Evolutionary conservation across 352 stramenopile species (phyloP), one percentile per base, ranked within the genome.

Genomic region (Phytophthora quininea): DNA sequence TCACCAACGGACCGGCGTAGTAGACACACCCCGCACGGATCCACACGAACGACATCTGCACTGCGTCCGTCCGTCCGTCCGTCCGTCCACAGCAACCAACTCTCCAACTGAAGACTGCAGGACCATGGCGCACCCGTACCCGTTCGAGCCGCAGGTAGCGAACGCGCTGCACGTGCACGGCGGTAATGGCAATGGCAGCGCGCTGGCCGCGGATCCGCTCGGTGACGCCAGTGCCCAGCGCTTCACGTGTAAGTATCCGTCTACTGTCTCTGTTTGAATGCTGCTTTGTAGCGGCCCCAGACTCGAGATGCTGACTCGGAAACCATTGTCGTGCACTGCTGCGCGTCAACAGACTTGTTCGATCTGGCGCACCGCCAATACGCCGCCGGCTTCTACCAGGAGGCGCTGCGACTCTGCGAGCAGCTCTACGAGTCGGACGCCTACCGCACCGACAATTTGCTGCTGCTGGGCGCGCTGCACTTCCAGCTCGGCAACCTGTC

Each of bases 401-500:
- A 97, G 37, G 88, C 89, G 33, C 71, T 97, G 58, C 71, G 68
- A 1, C 60, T 95, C 15, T 97, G 92, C 66, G 90, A 97, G 60
- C 79, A 96, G 45, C 78, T 98, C 33, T 98, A 98, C 71, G 78
- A 90, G 43, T 77, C 80, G 35, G 89, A 97, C 64, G 81, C 93
- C 9, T 93, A 80, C 52, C 89, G 92, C 38, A 91, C 89, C 1
- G 95, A 98, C 62, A 98, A 97, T 62, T 69, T 98, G 27, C 71
- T 98, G 50, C 84, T 98, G 24, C 76, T 98, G 3, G 94, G 95
- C 11, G 96, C 96, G 29, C 69, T 98, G 38, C 95, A 98, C 72
- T 98, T 98, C 62, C 93, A 98, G 62, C 77, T 98, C 0, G 84
- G 90, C 19, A 97, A 98, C 71, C 91, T 97, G 51, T 88, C 77